Base-by-base conservation (phyloP, 148 eudicot species). In the Heliosperma pusillum region DNA sequence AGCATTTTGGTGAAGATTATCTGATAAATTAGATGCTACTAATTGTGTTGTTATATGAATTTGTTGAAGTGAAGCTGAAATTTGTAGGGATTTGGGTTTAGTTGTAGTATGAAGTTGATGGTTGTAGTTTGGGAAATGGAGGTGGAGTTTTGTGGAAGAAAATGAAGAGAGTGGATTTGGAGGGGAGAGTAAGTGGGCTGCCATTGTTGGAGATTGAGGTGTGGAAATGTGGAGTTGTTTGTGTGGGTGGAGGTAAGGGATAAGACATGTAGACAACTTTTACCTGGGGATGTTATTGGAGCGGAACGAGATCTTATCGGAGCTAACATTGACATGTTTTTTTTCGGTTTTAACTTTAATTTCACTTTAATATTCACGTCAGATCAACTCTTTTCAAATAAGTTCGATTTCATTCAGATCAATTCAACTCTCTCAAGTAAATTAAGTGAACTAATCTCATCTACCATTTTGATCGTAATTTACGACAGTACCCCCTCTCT, bases 121-220 rank as follows among this genome's bases (percentile, higher is more conserved):
- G n/a, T n/a, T n/a, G n/a, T n/a, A n/a, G n/a, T n/a, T n/a, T n/a
- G n/a, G n/a, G n/a, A n/a, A n/a, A n/a, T n/a, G 76, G 20, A 0
- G 69, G 65, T 71, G 80, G 78, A 26, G 56, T 20, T 75, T 64
- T 71, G 24, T 70, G 66, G 79, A 45, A 0, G 79, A 76, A 26
- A 63, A 69, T 6, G 78, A 70, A 63, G 78, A 68, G 2, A 73
- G 68, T 17, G 77, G 70, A 11, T 68, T 61, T 19, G 81, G 33
- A 27, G 78, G 86, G 66, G 88, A 81, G 10, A 81, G 17, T 0
- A 81, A 42, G 30, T 77, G 72, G 33, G 83, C 10, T 59, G 77
- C 77, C 83, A 80, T 80, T 66, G 73, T 70, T 70, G 60, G 58
- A n/a, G 27, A 12, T 66, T 66, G 70, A 66, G 52, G 70, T 66